Evolutionary conservation across 768 basidiomycete genomes (phyloP), one percentile per base, ranked within the genome.

Genomic region (Infundibulicybe gibba): DNA sequence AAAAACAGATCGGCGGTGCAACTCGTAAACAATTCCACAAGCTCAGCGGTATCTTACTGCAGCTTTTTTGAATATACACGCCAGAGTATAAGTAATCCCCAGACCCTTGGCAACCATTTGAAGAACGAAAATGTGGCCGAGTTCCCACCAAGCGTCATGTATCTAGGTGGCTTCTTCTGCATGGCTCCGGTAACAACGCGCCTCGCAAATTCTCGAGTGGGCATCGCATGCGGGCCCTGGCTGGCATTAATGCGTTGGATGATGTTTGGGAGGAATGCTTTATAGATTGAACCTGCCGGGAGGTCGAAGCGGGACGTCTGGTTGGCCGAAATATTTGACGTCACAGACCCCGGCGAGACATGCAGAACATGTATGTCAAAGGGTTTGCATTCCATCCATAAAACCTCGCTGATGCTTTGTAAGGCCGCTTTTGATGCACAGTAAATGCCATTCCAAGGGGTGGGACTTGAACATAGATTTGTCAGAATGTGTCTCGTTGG

Each of bases 311-410:
- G 64, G 8, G 57, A 51, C 1, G 60, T 61, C 40, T 72, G 75
- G 49, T 86, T 87, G 19, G 61, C 60, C 5, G 83, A 65, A 43
- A 90, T 73, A 54, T 89, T 85, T 3, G 86, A 87, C 41, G 66
- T 75, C 47, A 91, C 70, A 3, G 75, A 69, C 6, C 83, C 87
- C 0, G 87, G 83, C 5, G 78, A 72, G 39, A 91, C 70, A 49
- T 85, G 81, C 59, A 90, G 67, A 37, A 90, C 86, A 17, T 76
- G 67, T 48, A 93, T 75, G 25, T 81, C 79, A 59, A 90, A 78
- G 0, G 87, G 85, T 35, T 71, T 75, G 63, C 81, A 81, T 57
- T 93, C 89, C 85, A 88, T 85, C 2, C 72, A 73, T 4, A 90
- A 73, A 0, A 77, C 74, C 35, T 90, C 79, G 41, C 79, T 80